These are phyloP conservation scores for Didymellaceae sp. DNA, from an alignment of 2,329 filamentous ascomycete species.

Conservation along the genomic window DNA sequence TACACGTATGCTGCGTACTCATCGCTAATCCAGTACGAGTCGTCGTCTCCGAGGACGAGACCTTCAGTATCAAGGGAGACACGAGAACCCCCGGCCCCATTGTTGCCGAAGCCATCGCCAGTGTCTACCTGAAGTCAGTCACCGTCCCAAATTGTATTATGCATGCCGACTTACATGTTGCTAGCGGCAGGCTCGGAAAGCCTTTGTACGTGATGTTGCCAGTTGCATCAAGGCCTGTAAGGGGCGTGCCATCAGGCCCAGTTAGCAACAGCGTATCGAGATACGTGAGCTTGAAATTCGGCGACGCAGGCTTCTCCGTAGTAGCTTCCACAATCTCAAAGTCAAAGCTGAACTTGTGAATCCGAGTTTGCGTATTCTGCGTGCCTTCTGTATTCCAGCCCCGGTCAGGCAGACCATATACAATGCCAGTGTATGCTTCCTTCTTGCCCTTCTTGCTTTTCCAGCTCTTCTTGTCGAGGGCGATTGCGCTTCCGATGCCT, in stretches of 20 bases:
- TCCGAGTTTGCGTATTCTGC: slow-evolving; percentile 69
- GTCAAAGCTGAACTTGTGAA: slow-evolving; percentile 70
- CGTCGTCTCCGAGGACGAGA: slow-evolving; percentile 65
- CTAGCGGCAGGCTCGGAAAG: slow-evolving; percentile 67
- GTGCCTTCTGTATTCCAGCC: slow-evolving; percentile 77
- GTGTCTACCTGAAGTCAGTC: slow-evolving; percentile 44
- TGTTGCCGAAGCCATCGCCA: slow-evolving; percentile 71
- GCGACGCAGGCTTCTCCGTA: slow-evolving; percentile 58
- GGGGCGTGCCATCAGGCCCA: slow-evolving; percentile 66
- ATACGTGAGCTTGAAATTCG: slow-evolving; percentile 69
- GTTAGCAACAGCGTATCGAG: slow-evolving; percentile 69
- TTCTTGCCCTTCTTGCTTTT: slow-evolving; percentile 55
- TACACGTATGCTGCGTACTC: slow-evolving; percentile 72
- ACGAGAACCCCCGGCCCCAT: slow-evolving; percentile 64
- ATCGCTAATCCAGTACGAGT: slow-evolving; percentile 71
- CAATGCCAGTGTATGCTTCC: slow-evolving; percentile 63
- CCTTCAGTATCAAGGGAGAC: slow-evolving; percentile 72
- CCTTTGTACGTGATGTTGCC: slow-evolving; percentile 56
- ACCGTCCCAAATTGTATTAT: too few species aligned
- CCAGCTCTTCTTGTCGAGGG: slow-evolving; percentile 68
- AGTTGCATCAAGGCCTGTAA: slow-evolving; percentile 51
- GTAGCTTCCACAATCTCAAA: slow-evolving; percentile 64
- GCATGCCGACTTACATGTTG: slow-evolving; percentile 54
- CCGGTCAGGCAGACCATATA: slow-evolving; percentile 71
- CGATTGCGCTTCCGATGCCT: slow-evolving; percentile 69